Evolutionary conservation across 2,329 filamentous ascomycete species (phyloP), one percentile per base, ranked within the genome.

Genomic region (Fusarium albosuccineum): DNA sequence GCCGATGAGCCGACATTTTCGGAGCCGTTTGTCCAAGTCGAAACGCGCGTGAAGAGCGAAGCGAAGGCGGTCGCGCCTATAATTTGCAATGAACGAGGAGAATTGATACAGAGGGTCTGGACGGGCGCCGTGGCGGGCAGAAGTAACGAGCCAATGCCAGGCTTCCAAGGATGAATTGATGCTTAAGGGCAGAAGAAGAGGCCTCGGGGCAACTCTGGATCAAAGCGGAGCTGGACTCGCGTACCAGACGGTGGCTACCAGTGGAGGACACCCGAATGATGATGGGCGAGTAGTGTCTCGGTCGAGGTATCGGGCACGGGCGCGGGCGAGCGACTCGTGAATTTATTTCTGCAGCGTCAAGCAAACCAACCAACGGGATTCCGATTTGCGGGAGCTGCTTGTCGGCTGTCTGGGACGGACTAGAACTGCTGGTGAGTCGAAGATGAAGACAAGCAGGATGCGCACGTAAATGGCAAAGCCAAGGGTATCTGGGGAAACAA

Each of bases 1-100:
- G 92, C 86, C 94, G 89, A 85, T 91, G 96, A 83, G 94, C 91
- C 86, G 93, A 94, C 94, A 97, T 97, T 60, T 68, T 78, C 68
- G 66, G 66, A 54, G 42, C 60, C 66, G 60, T 70, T 62, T 59
- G 57, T 70, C 67, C 68, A 67, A 70, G 71, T 69, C 70, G 70
- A 70, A 48, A 59, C 68, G 68, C 66, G 61, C 60, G 66, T 68
- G 72, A 72, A 71, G 22, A 75, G 62, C 71, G 70, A 56, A 64
- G 41, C 70, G 64, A 56, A 68, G 68, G 64, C 58, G 66, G 60
- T 60, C 64, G 63, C 54, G 68, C 65, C 63, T 57, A 52, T 61
- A 61, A 60, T 70, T 66, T 71, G 22, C 60, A 62, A 66, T 66
- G 64, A 68, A 68, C 71, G 73, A 71, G 73, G 72, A 73, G 74